phyloP scores from a whole-genome alignment of 495 filamentous ascomycete genomes.

The Cenococcum geophilum region DNA sequence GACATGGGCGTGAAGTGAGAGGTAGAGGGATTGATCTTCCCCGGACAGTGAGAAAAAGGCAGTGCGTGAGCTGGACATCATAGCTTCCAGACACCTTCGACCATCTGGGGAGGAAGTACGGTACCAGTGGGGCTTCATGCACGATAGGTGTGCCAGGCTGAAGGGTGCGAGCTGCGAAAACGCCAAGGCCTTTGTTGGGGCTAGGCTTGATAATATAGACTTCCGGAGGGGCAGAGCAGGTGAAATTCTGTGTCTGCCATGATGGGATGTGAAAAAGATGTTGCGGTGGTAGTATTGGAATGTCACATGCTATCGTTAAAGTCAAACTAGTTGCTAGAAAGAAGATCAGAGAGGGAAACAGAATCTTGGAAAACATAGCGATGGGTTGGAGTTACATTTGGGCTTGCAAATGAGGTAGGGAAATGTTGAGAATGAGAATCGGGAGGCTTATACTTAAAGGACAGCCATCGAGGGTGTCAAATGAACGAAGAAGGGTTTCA shows the following conservation, averaged over 20 bases:
- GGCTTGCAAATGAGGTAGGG: no score
- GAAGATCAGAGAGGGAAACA: no score
- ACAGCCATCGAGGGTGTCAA: no score
- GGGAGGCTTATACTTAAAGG: no score
- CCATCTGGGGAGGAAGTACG: conserved; percentile 11
- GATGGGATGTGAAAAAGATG: conserved; percentile 8
- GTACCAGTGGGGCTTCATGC: conserved; percentile 13
- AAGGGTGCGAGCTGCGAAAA: conserved; percentile 21
- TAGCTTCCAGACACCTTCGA: conserved; percentile 2
- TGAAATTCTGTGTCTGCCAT: conserved; percentile 12
- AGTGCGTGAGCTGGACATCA: neutral
- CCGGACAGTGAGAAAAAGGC: conserved; percentile 12
- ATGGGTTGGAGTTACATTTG: no score
- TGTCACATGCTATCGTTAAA: no score
- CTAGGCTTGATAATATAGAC: conserved; percentile 8
- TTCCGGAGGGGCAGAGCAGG: conserved; percentile 7
- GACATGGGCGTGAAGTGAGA: conserved; percentile 9
- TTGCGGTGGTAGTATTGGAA: neutral
- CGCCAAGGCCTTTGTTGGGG: conserved; percentile 24
- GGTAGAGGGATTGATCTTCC: conserved; percentile 2
- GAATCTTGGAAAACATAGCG: no score
- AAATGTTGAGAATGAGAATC: no score
- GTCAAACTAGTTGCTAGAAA: no score
- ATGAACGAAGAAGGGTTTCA: no score
- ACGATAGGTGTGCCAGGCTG: conserved; percentile 17